Conservation (phyloP, 163 green algal species). For the Prototheca cutis region DNA sequence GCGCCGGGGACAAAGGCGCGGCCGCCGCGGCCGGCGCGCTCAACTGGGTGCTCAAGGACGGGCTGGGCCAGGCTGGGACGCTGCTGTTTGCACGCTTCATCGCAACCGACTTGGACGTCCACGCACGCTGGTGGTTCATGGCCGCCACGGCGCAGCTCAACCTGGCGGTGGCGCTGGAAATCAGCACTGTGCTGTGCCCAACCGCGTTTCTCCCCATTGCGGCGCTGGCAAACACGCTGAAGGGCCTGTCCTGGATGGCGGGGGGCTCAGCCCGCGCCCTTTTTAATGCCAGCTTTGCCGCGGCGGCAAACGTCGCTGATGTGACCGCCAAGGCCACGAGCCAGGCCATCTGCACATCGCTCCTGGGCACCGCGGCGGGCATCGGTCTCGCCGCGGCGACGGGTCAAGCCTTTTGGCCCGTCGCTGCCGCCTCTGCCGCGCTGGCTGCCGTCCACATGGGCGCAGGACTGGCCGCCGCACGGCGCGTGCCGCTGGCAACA, state of each 20-base stretch:
- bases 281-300: conserved; percentile 22
- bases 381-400: conserved; percentile 3
- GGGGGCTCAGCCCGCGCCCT: conserved; percentile 10
- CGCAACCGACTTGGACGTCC: conserved; percentile 69
- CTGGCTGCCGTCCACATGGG: conserved; percentile 17
- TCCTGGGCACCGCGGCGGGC: conserved; percentile 14
- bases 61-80: conserved; percentile 61
- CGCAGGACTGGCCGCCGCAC: conserved; percentile 9
- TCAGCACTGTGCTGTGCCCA: conserved; percentile 12
- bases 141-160: background rate
- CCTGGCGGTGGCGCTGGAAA: conserved; percentile 11
- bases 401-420: conserved; percentile 3
- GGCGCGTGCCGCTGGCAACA: conserved; percentile 18
- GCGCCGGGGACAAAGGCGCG: conserved; percentile 49
- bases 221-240: conserved; percentile 21
- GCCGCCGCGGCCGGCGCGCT: conserved; percentile 64
- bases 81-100: conserved; percentile 56
- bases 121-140: conserved; percentile 51
- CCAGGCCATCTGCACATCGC: conserved; percentile 22
- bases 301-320: conserved; percentile 22
- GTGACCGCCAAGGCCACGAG: conserved; percentile 28
- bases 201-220: conserved; percentile 15
- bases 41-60: conserved; percentile 80
- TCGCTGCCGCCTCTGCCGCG: conserved; percentile 3
- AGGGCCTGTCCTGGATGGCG: conserved; percentile 31